Base-by-base conservation (phyloP, 768 basidiomycete species). In the Hericium rajendrae region DNA sequence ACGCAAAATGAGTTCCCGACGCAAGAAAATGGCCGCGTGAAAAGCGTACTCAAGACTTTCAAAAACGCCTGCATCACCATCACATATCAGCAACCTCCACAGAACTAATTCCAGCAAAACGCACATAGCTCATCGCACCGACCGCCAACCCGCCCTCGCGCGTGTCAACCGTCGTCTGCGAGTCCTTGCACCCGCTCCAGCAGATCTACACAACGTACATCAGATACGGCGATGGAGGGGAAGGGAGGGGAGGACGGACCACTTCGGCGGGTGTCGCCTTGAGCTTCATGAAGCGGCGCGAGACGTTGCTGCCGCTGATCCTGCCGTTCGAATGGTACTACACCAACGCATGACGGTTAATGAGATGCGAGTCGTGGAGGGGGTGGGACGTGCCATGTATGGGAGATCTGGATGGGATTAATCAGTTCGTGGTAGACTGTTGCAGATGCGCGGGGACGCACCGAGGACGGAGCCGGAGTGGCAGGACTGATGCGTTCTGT, bases 401-500 rank as follows among this genome's bases (percentile, higher is more conserved):
- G 57, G 55, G 24, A 63, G 1, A 37, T 62, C 62, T 63, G 18
- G n/a, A 38, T 16, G 22, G 16, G 4, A 2, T 15, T 8, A 16
- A 2, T n/a, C 9, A 26, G 24, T 58, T 40, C 24, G 18, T 6
- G 46, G n/a, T 9, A 28, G n/a, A 46, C 12, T 18, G 1, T 38
- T 12, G 2, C 15, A 10, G 11, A 24, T 32, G 32, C 10, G 10
- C 58, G 10, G 1, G 13, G 20, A 60, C 65, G 4, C 43, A 66
- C 66, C 77, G 46, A 77, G 67, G 9, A 72, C 70, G 38, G 74
- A 72, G n/a, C 73, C 75, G 1, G 72, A 74, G 64, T 76, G 75
- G 59, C 73, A 74, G 20, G 67, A 72, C 69, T 72, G 58, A 46
- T 9, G 22, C 48, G 24, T 13, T 12, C 24, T 18, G 41, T 48